A percentile compares a stretch with the other conserved stretches of the same genome.
These are phyloP conservation scores for Gautieria morchelliformis DNA, from an alignment of 768 basidiomycete species.

Conservation along the genomic window DNA sequence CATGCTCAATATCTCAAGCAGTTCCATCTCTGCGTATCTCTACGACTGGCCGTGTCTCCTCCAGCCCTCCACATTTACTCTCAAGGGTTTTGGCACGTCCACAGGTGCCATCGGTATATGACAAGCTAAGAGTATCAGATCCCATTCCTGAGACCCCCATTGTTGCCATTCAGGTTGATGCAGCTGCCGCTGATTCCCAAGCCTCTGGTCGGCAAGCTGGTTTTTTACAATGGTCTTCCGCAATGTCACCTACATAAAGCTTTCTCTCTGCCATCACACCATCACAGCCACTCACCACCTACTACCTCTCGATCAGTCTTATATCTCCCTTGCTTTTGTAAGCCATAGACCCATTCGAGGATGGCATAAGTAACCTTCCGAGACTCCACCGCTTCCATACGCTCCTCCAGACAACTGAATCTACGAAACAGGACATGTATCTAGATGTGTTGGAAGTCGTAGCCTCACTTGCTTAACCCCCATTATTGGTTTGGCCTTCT, in stretches of 20 bases:
- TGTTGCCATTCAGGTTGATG: constrained; percentile 16
- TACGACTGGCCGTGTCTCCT: constrained; percentile 16
- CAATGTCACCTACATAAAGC: constrained; percentile 7
- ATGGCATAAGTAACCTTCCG: constrained; percentile 21
- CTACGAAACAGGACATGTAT: constrained; percentile 56
- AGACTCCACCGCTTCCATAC: constrained; percentile 41
- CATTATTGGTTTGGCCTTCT: constrained; percentile 56
- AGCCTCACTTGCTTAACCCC: constrained; percentile 49
- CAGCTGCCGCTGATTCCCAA: constrained; percentile 5
- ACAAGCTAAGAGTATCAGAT: constrained; percentile 23
- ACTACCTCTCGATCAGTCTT: constrained; percentile 54
- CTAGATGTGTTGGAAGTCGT: constrained; percentile 63
- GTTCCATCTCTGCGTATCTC: constrained; percentile 21
- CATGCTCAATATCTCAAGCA: no score
- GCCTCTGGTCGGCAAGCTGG: constrained; percentile 5
- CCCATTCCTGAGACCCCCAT: constrained; percentile 19
- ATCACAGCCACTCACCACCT: constrained; percentile 41
- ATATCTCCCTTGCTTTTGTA: constrained; percentile 58
- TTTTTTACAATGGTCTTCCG: constrained; percentile 17
- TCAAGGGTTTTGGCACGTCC: constrained; percentile 51
- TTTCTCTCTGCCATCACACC: constrained; percentile 45
- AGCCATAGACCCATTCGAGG: constrained; percentile 31
- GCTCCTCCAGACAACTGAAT: constrained; percentile 43
- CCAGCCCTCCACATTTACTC: constrained; percentile 34
- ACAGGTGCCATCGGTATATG: constrained; percentile 44